Base-by-base conservation (phyloP, 2,329 filamentous ascomycete species). In the Verticillium nubilum region DNA sequence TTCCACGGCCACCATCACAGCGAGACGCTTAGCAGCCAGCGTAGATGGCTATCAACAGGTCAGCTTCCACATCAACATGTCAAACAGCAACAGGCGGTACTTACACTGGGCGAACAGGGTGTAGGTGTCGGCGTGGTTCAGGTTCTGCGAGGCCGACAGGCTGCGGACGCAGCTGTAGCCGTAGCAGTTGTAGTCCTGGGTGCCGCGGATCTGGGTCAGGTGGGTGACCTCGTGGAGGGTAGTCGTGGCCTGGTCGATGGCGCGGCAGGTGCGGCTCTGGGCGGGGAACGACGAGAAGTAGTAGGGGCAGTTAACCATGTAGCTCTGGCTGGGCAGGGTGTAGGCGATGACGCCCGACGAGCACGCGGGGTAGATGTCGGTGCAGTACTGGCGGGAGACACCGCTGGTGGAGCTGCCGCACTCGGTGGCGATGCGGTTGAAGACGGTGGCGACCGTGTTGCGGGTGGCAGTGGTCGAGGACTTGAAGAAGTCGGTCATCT, bases 141-240 rank as follows among this genome's bases (percentile, higher is more conserved):
- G 67, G 56, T 86, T 85, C 67, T 82, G 71, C 4, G 70, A 65
- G 0, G 76, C 75, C 5, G 72, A 75, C 62, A 89, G 69, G 5
- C 72, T 67, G 15, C 70, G 65, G 61, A 85, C 81, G 54, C 83
- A 85, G 50, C 73, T 76, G 59, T 84, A 78, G 3, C 76, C 69
- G 66, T 87, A 89, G 28, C 84, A 85, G 27, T 76, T 81, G 57
- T 80, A 74, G 67, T 90, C 87, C 1, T 79, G 70, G 2, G 86
- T 88, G 9, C 85, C 83, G 59, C 83, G 83, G 62, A 72, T 73
- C 78, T 68, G 80, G 72, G n/a, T 80, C 77, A 81, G 63, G 68
- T 90, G 87, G 9, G 86, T 88, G 64, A 80, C 76, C 76, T 90
- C 87, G 67, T 90, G 87, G 15, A 90, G 70, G 31, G 80, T 80